A percentile compares a stretch with the other conserved stretches of the same genome.
Conservation (phyloP, 2,329 filamentous ascomycete species). For the Corniculantispora saksenae region DNA sequence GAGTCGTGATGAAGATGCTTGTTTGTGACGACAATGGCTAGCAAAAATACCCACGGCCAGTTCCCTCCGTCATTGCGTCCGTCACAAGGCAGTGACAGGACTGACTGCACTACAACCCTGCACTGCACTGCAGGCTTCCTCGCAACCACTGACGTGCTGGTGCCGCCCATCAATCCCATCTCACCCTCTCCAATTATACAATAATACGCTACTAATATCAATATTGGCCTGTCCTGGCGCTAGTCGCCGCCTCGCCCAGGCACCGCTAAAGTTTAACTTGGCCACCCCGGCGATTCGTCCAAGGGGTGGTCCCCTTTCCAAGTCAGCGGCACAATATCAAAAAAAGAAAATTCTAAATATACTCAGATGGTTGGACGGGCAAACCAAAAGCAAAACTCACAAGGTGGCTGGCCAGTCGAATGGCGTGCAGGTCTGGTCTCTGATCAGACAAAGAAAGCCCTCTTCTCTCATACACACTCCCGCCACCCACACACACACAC, state of each 20-base stretch:
- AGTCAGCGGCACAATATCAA: background rate
- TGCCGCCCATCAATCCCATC: too few relatives aligned
- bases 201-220: too few relatives aligned
- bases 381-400: background rate
- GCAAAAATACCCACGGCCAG: background rate
- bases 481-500: too few relatives aligned
- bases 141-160: too few relatives aligned
- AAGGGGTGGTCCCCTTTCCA: too few relatives aligned
- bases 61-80: background rate
- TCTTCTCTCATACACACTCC: too few relatives aligned
- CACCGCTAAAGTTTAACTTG: background rate
- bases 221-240: too few relatives aligned
- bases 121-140: too few relatives aligned
- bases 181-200: too few relatives aligned
- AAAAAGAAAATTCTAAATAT: background rate
- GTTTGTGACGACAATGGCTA: background rate
- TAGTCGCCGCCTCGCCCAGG: too few relatives aligned
- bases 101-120: too few relatives aligned
- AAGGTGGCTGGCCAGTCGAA: background rate
- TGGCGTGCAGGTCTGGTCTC: slow-evolving; percentile 7
- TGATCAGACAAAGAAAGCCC: slow-evolving; percentile 6
- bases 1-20: slow-evolving; percentile 12
- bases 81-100: background rate
- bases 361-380: background rate
- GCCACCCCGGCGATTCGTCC: background rate